Conservation (phyloP, 2,329 filamentous ascomycete species). For the Colletotrichum sp. region DNA sequence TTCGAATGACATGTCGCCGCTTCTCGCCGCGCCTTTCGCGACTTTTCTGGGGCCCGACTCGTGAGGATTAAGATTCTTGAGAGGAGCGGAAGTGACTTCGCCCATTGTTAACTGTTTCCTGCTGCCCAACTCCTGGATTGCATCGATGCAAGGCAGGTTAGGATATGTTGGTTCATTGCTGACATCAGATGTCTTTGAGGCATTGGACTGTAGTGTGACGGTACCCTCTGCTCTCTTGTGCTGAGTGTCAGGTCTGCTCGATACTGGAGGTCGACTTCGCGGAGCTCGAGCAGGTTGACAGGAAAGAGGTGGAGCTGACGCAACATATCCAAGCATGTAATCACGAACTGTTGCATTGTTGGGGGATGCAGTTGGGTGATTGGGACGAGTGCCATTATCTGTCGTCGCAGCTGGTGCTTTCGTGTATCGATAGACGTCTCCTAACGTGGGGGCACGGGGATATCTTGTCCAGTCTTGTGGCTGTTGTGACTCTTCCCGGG, state of each 20-base stretch:
- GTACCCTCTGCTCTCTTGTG: not conserved
- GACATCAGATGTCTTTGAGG: not conserved
- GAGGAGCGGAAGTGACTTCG: not conserved
- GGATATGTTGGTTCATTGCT: not conserved
- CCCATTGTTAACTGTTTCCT: not conserved
- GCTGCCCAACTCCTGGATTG: not conserved
- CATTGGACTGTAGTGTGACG: not conserved
- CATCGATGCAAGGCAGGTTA: accelerated
- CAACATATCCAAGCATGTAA: too few relatives aligned
- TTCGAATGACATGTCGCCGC: not conserved
- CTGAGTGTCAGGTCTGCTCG: accelerated
- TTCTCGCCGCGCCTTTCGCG: not conserved
- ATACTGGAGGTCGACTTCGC: not conserved
- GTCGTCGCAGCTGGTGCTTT: not conserved
- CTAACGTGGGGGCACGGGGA: not conserved
- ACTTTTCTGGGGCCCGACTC: not conserved
- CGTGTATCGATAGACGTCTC: not conserved
- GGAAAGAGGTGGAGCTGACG: not conserved
- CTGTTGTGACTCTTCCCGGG: not conserved
- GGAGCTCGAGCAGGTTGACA: not conserved
- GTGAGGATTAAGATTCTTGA: not conserved
- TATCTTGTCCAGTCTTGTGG: not conserved
- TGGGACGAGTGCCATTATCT: not conserved
- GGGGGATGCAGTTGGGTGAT: too few relatives aligned
- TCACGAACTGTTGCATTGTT: too few relatives aligned